phyloP scores from a whole-genome alignment of 2,329 filamentous ascomycete species.

The Meredithiella fracta region DNA sequence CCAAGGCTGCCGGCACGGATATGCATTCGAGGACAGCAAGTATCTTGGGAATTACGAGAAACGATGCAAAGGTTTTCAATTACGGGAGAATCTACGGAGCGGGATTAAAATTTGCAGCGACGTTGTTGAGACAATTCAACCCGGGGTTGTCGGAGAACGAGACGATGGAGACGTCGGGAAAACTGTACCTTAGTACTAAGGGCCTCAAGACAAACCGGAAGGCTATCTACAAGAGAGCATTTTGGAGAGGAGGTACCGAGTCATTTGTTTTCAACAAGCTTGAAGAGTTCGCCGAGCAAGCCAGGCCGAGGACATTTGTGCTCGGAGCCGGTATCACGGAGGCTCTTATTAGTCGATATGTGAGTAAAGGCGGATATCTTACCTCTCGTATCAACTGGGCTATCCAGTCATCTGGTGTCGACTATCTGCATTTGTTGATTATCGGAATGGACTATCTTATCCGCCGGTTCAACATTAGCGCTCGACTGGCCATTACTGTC shows the following conservation, averaged over 20 bases:
- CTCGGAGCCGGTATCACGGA: slow-evolving; percentile 92
- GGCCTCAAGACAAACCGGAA: slow-evolving; percentile 70
- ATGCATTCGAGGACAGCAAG: slow-evolving; percentile 83
- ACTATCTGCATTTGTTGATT: slow-evolving; percentile 89
- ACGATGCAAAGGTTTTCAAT: slow-evolving; percentile 95
- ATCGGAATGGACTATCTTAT: slow-evolving; percentile 88
- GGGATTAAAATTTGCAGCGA: slow-evolving; percentile 81
- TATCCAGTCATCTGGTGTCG: slow-evolving; percentile 91
- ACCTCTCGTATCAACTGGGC: slow-evolving; percentile 98
- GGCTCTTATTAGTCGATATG: slow-evolving; percentile 73
- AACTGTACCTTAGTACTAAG: slow-evolving; percentile 78
- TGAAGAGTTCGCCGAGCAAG: slow-evolving; percentile 94
- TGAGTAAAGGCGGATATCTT: slow-evolving; percentile 81
- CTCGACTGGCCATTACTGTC: slow-evolving; percentile 79
- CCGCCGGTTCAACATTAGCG: slow-evolving; percentile 67
- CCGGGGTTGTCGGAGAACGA: slow-evolving; percentile 63
- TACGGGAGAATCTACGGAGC: slow-evolving; percentile 99
- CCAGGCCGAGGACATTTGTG: slow-evolving; percentile 75
- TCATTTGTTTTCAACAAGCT: slow-evolving; percentile 97
- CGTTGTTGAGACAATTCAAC: slow-evolving; percentile 85
- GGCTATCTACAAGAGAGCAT: slow-evolving; percentile 52
- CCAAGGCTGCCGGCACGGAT: slow-evolving; percentile 85
- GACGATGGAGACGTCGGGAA: slow-evolving; percentile 58
- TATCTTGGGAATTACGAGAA: slow-evolving; percentile 85
- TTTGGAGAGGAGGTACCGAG: slow-evolving; percentile 94